phyloP scores from a whole-genome alignment of 441 rosid species.

The Dalechampia spathulata region DNA sequence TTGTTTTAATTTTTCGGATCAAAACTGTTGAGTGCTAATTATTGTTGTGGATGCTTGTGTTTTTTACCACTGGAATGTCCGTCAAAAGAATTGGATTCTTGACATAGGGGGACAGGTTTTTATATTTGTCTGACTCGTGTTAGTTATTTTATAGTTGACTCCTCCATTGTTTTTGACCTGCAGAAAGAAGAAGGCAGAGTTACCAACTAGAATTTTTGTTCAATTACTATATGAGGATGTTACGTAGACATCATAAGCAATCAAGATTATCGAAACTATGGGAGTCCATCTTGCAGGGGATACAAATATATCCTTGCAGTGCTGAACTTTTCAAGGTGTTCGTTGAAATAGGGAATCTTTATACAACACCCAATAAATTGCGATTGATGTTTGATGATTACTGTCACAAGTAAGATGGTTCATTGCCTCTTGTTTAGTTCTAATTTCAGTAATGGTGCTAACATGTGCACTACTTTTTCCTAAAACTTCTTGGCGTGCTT shows the following conservation, averaged over 20 bases:
- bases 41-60: not conserved
- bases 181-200: constrained; percentile 78
- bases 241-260: constrained; percentile 55
- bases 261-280: constrained; percentile 51
- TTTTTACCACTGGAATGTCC: not conserved
- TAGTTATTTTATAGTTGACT: constrained; percentile 5
- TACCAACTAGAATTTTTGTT: constrained; percentile 62
- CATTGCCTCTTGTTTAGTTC: not conserved
- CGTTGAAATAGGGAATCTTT: constrained; percentile 58
- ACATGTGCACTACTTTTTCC: not conserved
- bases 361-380: constrained; percentile 74
- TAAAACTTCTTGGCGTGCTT: not conserved
- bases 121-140: not conserved
- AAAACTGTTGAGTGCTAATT: no score
- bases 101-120: not conserved
- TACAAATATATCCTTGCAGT: constrained; percentile 71
- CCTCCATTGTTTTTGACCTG: constrained; percentile 13
- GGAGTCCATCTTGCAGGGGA: constrained; percentile 64
- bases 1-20: not conserved
- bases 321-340: constrained; percentile 55
- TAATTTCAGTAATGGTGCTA: not conserved
- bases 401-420: constrained; percentile 53
- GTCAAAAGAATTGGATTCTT: not conserved
- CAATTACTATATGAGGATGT: constrained; percentile 55
- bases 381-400: constrained; percentile 64